Conservation (phyloP, 371 early-diverging fungal species). For the Coemansia sp. region DNA sequence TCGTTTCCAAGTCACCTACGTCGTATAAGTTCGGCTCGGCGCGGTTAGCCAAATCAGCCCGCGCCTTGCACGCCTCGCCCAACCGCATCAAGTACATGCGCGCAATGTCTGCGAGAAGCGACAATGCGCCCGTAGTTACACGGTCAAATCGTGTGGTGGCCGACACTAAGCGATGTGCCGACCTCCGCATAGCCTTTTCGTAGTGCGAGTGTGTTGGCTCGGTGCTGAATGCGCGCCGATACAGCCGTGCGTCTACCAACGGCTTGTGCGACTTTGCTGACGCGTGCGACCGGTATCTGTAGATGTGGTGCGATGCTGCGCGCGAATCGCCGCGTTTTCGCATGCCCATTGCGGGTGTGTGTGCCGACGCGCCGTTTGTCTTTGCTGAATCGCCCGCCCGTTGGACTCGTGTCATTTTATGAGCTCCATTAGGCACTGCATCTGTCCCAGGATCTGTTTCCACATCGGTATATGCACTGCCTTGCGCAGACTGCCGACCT, state of each 20-base stretch:
- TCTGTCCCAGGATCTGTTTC: constrained; percentile 3
- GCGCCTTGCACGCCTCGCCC: constrained; percentile 44
- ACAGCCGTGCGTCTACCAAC: constrained; percentile 28
- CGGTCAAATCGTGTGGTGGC: constrained; percentile 42
- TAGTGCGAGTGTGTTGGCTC: constrained; percentile 20
- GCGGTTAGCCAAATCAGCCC: constrained; percentile 37
- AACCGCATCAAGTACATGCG: constrained; percentile 42
- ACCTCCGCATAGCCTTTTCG: constrained; percentile 39
- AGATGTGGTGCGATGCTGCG: neutral
- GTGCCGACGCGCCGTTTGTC: neutral
- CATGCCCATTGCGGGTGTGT: neutral
- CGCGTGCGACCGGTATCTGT: neutral
- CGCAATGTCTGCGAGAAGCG: constrained; percentile 35
- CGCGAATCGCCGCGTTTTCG: constrained; percentile 4
- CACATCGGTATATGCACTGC: constrained; percentile 7
- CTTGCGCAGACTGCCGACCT: neutral
- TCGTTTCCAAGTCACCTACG: constrained; percentile 17
- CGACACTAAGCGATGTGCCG: constrained; percentile 35
- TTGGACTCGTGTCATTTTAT: neutral
- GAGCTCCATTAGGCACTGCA: neutral
- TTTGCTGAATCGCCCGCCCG: neutral
- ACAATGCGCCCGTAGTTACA: constrained; percentile 29
- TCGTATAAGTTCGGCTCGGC: constrained; percentile 41
- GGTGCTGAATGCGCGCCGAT: constrained; percentile 6
- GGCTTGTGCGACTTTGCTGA: constrained; percentile 12